Evolutionary conservation across 2,329 filamentous ascomycete species (phyloP).

Genomic region (Paradendryphiella salina): DNA sequence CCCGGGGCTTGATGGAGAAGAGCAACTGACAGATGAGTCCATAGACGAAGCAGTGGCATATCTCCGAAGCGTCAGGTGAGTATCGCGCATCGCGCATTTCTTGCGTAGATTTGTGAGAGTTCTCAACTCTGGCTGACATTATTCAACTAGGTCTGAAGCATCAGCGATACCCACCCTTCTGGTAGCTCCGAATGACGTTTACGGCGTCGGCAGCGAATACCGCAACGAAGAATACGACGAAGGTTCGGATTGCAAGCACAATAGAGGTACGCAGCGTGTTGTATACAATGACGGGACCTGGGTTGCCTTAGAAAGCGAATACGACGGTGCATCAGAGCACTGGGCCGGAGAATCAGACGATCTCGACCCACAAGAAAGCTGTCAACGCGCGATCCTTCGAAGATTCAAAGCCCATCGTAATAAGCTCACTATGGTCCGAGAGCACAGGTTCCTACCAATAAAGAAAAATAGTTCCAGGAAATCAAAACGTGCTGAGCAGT

Average conservation of each 20-base stretch:
- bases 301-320: slow-evolving; percentile 55
- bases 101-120: not conserved
- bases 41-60: slow-evolving; percentile 41
- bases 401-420: slow-evolving; percentile 69
- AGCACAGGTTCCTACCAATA: not conserved
- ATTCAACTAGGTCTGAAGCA: slow-evolving; percentile 68
- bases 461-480: not conserved
- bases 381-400: slow-evolving; percentile 66
- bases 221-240: slow-evolving; percentile 5
- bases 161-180: slow-evolving; percentile 71
- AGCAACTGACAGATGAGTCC: slow-evolving; percentile 30
- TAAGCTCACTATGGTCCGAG: slow-evolving; percentile 59
- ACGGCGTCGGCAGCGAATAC: slow-evolving; percentile 16
- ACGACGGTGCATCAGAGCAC: slow-evolving; percentile 16
- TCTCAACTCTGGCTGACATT: slow-evolving; percentile 17
- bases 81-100: not conserved
- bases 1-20: slow-evolving; percentile 36
- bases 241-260: slow-evolving; percentile 51
- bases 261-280: slow-evolving; percentile 57
- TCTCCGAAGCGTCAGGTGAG: slow-evolving; percentile 43
- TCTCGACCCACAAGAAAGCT: slow-evolving; percentile 61
- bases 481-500: slow-evolving; percentile 20
- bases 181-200: slow-evolving; percentile 50
- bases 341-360: slow-evolving; percentile 12
- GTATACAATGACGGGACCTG: slow-evolving; percentile 81